Conservation (phyloP, 139 green algal genomes). For the Haematococcus sp. region DNA sequence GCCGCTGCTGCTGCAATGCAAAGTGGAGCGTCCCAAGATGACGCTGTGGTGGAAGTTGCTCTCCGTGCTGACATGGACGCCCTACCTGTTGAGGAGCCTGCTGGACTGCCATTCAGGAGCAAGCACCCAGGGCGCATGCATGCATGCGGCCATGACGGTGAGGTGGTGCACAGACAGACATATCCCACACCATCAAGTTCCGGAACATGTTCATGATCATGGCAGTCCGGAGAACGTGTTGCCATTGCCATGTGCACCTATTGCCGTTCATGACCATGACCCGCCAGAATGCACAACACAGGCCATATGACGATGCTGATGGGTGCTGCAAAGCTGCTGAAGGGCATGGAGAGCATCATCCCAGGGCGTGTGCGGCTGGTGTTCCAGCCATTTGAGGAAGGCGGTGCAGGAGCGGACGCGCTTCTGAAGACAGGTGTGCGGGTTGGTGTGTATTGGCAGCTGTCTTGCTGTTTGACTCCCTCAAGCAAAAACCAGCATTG, state of each 20-base stretch:
- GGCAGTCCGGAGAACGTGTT: too few relatives aligned
- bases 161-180: too few relatives aligned
- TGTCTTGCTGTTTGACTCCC: too few relatives aligned
- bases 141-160: constrained; percentile 84
- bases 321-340: constrained; percentile 65
- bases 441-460: background rate
- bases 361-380: constrained; percentile 80
- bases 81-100: constrained; percentile 62
- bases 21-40: too few relatives aligned
- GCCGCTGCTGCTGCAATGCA: constrained; percentile 19
- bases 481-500: too few relatives aligned
- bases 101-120: constrained; percentile 18
- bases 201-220: background rate
- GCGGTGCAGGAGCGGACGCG: constrained; percentile 60
- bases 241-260: too few relatives aligned
- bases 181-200: too few relatives aligned
- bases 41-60: constrained; percentile 35
- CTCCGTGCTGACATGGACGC: constrained; percentile 92
- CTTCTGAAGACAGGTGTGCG: constrained; percentile 49
- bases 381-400: constrained; percentile 95
- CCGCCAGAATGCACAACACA: too few relatives aligned
- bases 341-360: background rate
- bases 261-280: too few relatives aligned
- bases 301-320: constrained; percentile 71
- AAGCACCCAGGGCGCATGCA: constrained; percentile 67